Evolutionary conservation across 164 flowering plant species (phyloP), one percentile per base, ranked within the genome.

Genomic region (Sextonia rubra): DNA sequence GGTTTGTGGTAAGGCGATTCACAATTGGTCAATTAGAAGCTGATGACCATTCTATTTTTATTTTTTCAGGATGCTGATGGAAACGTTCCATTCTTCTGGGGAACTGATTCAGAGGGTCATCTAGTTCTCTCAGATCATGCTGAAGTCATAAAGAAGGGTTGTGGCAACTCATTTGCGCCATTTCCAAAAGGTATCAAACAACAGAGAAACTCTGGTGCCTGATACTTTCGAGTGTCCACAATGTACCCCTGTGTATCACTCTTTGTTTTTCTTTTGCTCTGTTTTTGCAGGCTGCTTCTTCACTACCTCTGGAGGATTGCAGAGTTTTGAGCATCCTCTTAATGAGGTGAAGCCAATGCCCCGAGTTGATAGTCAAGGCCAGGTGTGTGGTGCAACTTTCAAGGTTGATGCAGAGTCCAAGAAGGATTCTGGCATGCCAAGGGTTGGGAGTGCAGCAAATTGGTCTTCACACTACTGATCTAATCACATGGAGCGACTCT

Each of bases 81-180:
- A 58, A 85, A 87, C 78, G 90, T 89, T 65, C 98, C 98, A 3
- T 87, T 96, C 80, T 91, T 80, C 83, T 96, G 99, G 98, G 99
- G 99, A 68, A 81, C 90, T 29, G 97, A 93, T 84, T 74, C 87
- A 25, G 95, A 93, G 68, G 95, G 89, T 22, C 79, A 83, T 76
- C 88, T 93, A 56, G 90, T 92, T 62, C 77, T 96, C 44, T 85
- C 97, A 0, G 91, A 87, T 78, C 93, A 91, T 81, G 78, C 62
- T 1, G 91, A 88, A 58, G 74, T 85, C 68, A 80, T 87, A 61
- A 87, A 88, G 81, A 84, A 87, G 79, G 90, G 91, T 26, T 96
- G 99, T 78, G 97, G 92, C 23, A 96, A 88, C 76, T 93, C 98
- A 48, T 93, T 84, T 84, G 98, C 98, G 18, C 98, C 97, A 63